Percentiles rank a stretch among this genome's conserved stretches.
Conservation (phyloP, 768 basidiomycete species). For the Tulasnella calospora region DNA sequence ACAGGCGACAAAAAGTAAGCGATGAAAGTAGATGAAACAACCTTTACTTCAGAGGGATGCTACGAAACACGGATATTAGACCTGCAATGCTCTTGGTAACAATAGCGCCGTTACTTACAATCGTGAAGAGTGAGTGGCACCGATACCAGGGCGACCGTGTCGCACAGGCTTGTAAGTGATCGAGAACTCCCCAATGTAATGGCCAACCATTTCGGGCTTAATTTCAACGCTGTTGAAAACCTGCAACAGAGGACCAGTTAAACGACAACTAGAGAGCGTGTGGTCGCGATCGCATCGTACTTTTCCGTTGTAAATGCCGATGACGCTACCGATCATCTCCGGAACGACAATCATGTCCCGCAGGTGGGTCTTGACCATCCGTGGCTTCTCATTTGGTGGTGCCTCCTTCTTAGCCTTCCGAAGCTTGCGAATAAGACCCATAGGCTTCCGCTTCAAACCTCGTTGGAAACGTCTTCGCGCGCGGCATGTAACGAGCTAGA, state of each 20-base stretch:
- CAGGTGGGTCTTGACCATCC: constrained; percentile 97
- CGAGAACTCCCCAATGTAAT: constrained; percentile 97
- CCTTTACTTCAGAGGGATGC: constrained; percentile 29
- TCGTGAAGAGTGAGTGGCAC: constrained; percentile 38
- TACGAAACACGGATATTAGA: background rate
- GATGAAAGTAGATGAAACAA: background rate
- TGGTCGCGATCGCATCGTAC: constrained; percentile 40
- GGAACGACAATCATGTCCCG: constrained; percentile 99
- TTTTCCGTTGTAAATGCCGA: constrained; percentile 99
- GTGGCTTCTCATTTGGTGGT: constrained; percentile 97
- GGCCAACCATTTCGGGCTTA: constrained; percentile 99
- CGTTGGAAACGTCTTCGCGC: constrained; percentile 98
- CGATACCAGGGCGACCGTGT: constrained; percentile 98
- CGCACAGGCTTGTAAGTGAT: constrained; percentile 98
- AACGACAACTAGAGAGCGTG: background rate
- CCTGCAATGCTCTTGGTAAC: background rate
- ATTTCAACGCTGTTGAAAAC: constrained; percentile 96
- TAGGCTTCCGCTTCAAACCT: constrained; percentile 95
- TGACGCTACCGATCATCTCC: constrained; percentile 98
- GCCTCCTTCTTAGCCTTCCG: constrained; percentile 99
- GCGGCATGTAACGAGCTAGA: constrained; percentile 92
- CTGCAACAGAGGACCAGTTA: constrained; percentile 37
- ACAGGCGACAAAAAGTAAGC: background rate
- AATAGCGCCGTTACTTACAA: constrained; percentile 19
- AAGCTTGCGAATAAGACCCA: constrained; percentile 99